These are phyloP conservation scores for Pseudogymnoascus sp. DNA, from an alignment of 2,329 filamentous ascomycete genomes.

Conservation along the genomic window DNA sequence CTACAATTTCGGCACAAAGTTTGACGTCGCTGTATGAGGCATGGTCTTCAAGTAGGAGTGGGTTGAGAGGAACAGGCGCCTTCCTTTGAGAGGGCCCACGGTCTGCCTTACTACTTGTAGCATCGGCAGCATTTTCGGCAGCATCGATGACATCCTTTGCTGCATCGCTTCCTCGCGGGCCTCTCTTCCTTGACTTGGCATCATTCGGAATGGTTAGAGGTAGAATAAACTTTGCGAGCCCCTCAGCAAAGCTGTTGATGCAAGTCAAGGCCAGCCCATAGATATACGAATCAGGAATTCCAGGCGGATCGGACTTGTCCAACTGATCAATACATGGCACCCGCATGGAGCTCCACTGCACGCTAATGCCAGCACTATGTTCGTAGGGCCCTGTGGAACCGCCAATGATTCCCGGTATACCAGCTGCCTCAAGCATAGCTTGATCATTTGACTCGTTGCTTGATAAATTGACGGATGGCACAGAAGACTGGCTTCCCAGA, in stretches of 20 bases:
- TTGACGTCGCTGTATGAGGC: conserved; percentile 63
- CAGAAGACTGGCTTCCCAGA: conserved; percentile 77
- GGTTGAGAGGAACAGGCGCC: conserved; percentile 75
- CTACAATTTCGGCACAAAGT: conserved; percentile 73
- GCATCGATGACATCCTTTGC: conserved; percentile 6
- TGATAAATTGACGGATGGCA: conserved; percentile 56
- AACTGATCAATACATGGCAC: conserved; percentile 88
- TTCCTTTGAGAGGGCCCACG: conserved; percentile 62
- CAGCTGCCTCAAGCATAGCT: conserved; percentile 80
- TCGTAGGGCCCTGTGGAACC: conserved; percentile 59
- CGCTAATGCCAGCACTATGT: conserved; percentile 70
- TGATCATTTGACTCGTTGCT: conserved; percentile 58
- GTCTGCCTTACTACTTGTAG: conserved; percentile 34
- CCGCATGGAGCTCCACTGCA: conserved; percentile 81
- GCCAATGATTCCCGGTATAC: conserved; percentile 79
- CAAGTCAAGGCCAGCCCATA: conserved; percentile 85
- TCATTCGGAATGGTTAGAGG: conserved; percentile 82
- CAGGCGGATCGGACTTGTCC: conserved; percentile 79
- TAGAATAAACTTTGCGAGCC: conserved; percentile 84
- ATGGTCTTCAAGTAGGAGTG: conserved; percentile 66
- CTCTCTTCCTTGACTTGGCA: conserved; percentile 43
- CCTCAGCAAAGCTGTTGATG: conserved; percentile 83
- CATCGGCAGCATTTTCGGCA: conserved; percentile 5
- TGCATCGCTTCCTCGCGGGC: conserved; percentile 18
- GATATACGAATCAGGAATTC: conserved; percentile 83